These are phyloP conservation scores for Chenopodium formosanum DNA, from an alignment of 148 eudicot species.

Conservation along the genomic window DNA sequence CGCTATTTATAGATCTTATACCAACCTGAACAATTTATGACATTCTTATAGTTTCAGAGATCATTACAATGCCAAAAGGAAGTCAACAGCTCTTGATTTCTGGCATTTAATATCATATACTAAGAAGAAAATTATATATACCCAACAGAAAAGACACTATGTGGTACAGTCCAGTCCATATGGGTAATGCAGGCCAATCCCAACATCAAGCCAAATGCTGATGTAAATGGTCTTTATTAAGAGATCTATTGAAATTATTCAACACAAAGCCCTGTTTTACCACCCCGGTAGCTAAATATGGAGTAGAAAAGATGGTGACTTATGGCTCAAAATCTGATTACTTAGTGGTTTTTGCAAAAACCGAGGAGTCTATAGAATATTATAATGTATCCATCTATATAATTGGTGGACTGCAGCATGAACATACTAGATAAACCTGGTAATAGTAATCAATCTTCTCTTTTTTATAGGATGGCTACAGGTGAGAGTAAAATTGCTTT, in stretches of 20 bases:
- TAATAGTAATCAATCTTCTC: not conserved
- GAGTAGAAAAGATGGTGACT: not conserved
- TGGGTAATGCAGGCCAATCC: not conserved
- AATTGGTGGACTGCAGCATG: not conserved
- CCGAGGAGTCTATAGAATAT: not conserved
- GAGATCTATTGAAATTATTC: not conserved
- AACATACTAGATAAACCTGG: not conserved
- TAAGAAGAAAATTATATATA: not conserved
- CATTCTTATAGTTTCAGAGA: not conserved
- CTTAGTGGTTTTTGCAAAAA: not conserved
- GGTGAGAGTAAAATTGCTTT: not conserved
- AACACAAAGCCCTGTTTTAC: not conserved
- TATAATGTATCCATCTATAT: not conserved
- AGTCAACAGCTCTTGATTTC: not conserved
- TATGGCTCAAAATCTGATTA: slow-evolving; percentile 4
- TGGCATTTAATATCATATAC: not conserved
- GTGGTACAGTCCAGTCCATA: not conserved
- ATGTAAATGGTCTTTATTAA: not conserved
- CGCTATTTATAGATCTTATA: slow-evolving; percentile 75
- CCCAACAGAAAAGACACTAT: not conserved
- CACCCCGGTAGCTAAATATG: not conserved
- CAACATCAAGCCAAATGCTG: not conserved
- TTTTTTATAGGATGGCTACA: not conserved
- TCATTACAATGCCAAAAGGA: slow-evolving; percentile 9
- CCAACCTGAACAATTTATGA: slow-evolving; percentile 60